Evolutionary conservation across 495 filamentous ascomycete species (phyloP), one percentile per base, ranked within the genome.

Genomic region (Penicillium simplicissimum): DNA sequence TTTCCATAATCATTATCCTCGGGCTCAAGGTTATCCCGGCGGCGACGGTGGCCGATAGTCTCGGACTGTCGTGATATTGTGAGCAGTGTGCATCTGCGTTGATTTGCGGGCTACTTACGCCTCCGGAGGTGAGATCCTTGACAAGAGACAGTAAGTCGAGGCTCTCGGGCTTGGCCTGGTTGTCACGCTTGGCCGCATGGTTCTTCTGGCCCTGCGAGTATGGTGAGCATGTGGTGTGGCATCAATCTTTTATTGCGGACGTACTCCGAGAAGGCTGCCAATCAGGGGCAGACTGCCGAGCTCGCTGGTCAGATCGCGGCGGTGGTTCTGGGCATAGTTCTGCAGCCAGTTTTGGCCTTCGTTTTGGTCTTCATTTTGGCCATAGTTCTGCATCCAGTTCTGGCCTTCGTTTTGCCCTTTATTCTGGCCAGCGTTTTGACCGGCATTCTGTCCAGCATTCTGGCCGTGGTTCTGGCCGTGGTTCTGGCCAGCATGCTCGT

Each of bases 271-370:
- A 0, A 66, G 51, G 4, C 25, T 37, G 6, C 67, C 67, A n/a
- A 69, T 45, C 8, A 69, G 38, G 8, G 67, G 67, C 4, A 69
- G 38, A 55, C 51, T 59, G 8, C 42, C 47, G 21, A 69, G 58
- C 15, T 48, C 42, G 34, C 60, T 60, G 52, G 21, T 56, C 45
- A 52, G 38, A 14, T 28, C 55, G 40, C 34, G 59, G 57, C 53
- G 53, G 11, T 25, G 9, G 19, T 67, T 64, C 37, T 67, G 65
- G 3, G 37, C 60, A 0, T 59, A 9, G 37, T 55, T 42, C 37
- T 53, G 51, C 31, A 34, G 15, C 31, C 33, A 53, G 31, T 52
- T 51, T 21, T 59, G 45, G 14, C 62, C 62, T 0, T 52, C 14
- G 19, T 57, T 60, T 19, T 60, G 55, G 6, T 23, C 47, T 5